These are phyloP conservation scores for Zygosaccharomyces siamensis DNA, from an alignment of 805 yeast species.

Conservation along the genomic window DNA sequence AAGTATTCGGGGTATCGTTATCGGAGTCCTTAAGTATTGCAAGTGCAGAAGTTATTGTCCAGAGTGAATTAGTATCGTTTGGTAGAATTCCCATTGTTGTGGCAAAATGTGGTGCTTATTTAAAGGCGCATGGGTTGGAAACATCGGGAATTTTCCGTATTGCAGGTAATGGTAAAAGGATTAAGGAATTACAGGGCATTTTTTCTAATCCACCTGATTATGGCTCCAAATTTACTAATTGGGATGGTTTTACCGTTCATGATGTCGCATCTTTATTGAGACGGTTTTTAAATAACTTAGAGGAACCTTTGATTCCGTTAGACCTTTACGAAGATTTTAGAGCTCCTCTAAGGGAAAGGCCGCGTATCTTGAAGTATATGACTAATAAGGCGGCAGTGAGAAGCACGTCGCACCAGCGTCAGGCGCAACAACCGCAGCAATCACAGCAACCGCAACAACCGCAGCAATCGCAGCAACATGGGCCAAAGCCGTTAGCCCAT, in stretches of 20 bases:
- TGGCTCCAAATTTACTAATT: slow-evolving; percentile 70
- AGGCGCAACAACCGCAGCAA: slow-evolving; percentile 14
- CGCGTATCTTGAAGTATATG: slow-evolving; percentile 62
- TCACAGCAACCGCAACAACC: background rate
- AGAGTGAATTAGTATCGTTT: slow-evolving; percentile 62
- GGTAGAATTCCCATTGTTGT: slow-evolving; percentile 90
- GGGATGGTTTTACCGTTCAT: slow-evolving; percentile 95
- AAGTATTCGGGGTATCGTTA: slow-evolving; percentile 77
- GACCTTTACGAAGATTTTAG: slow-evolving; percentile 72
- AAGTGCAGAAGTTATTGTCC: slow-evolving; percentile 58
- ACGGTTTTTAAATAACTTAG: slow-evolving; percentile 77
- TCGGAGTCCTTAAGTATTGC: slow-evolving; percentile 63
- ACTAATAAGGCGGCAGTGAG: slow-evolving; percentile 41
- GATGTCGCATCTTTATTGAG: slow-evolving; percentile 92
- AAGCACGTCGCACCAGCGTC: slow-evolving; percentile 34
- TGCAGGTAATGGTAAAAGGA: slow-evolving; percentile 85
- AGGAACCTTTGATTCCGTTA: slow-evolving; percentile 88
- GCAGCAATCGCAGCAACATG: slow-evolving; percentile 3
- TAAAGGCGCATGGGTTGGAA: slow-evolving; percentile 70
- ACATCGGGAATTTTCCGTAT: slow-evolving; percentile 91
- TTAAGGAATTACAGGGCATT: slow-evolving; percentile 75
- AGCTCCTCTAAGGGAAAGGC: slow-evolving; percentile 62
- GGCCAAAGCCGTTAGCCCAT: background rate
- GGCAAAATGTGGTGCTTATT: slow-evolving; percentile 88
- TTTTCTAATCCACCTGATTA: slow-evolving; percentile 87